phyloP scores from a whole-genome alignment of 352 stramenopile genomes.

The Aphanomyces stellatus region DNA sequence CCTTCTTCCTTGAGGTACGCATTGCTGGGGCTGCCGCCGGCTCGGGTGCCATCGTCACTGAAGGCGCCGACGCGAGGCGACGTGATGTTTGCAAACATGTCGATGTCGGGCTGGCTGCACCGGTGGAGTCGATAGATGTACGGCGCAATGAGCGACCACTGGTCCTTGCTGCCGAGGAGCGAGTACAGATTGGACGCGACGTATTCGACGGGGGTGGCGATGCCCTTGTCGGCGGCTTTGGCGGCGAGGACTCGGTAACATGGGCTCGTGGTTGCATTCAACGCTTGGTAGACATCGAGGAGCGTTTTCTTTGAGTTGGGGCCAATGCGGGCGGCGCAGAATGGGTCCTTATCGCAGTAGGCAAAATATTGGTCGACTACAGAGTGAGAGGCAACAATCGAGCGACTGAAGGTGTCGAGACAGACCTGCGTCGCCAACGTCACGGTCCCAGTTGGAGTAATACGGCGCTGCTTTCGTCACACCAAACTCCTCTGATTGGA shows the following conservation, averaged over 20 bases:
- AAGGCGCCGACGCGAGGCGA: background rate
- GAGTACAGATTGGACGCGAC: background rate
- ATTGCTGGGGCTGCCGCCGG: background rate
- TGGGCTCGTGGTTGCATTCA: background rate
- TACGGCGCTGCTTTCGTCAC: background rate
- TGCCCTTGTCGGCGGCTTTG: background rate
- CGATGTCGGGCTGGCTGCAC: background rate
- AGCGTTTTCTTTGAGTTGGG: slow-evolving; percentile 1
- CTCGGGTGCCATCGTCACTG: background rate
- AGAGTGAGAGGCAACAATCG: background rate
- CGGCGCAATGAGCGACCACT: background rate
- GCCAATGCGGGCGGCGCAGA: slow-evolving; percentile 3
- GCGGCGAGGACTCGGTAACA: background rate
- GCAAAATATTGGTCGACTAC: background rate
- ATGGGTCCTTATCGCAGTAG: slow-evolving; percentile 5
- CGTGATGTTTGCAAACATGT: background rate
- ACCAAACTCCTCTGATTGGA: slow-evolving; percentile 15
- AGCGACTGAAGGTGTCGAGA: background rate
- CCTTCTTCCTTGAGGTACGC: slow-evolving; percentile 6
- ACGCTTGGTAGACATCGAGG: background rate
- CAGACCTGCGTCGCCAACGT: slow-evolving; percentile 34
- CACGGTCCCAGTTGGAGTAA: slow-evolving; percentile 75
- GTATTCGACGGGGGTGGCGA: background rate
- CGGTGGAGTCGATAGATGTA: background rate
- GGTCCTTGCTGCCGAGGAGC: background rate